Base-by-base conservation (phyloP, 305 asterid genomes). In the Fraxinus baroniana region DNA sequence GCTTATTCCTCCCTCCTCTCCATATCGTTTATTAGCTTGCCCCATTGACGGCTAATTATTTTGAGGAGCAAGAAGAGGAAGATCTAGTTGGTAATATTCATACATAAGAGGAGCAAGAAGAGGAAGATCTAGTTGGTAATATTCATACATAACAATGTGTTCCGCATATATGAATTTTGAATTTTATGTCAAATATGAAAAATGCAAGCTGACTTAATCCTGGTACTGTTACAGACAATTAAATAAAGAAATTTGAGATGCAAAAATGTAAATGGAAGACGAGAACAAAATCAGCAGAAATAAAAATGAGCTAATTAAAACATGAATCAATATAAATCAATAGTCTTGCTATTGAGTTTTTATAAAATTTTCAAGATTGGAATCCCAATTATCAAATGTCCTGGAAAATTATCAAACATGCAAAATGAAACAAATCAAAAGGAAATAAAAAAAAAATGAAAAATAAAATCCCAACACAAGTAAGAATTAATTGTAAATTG, bases 321-420 rank as follows among this genome's bases (percentile, higher is more conserved):
- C 52, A 41, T 2, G 52, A 44, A 12, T 44, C 55, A 10, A 2
- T 3, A 44, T 12, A 44, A 12, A 44, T 44, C 55, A 44, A 10
- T 44, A n/a, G 9, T 64, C 73, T 66, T 44, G 39, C 55, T 7
- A 20, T 66, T 64, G 76, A 20, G 46, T 37, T 24, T 32, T 3
- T 17, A 32, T 73, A 72, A 71, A 44, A 9, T 6, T 41, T 60
- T 44, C 36, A 66, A 41, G 9, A 28, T 13, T 80, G 17, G 52
- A 79, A 20, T 55, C 66, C 26, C 68, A 57, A 57, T 57, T 57
- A 57, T 18, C 7, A 18, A 55, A 33, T 32, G 55, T 46, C 4
- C 74, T 82, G 82, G 60, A 46, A 33, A 32, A 46, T 76, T 60
- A 13, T 76, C 44, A 4, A 73, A 46, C 77, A 36, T 5, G 46